Evolutionary conservation across 1,139 yeast genomes (phyloP).

Genomic region (Arxiozyma heterogenica): DNA sequence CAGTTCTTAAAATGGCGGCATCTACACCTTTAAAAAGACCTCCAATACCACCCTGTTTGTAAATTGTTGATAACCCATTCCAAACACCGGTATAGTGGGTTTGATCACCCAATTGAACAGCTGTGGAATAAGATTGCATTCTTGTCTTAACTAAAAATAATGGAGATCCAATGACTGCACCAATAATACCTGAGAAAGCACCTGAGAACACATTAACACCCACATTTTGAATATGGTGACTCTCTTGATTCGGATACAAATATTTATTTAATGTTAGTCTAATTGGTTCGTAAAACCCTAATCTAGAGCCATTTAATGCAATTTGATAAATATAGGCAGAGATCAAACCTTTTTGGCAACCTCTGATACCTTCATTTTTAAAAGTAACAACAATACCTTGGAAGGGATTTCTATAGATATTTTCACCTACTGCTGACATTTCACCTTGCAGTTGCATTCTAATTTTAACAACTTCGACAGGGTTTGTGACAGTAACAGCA

Average conservation of each 20-base stretch:
- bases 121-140: slow-evolving; percentile 79
- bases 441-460: slow-evolving; percentile 97
- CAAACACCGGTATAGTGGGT: slow-evolving; percentile 67
- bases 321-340: slow-evolving; percentile 84
- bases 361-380: slow-evolving; percentile 75
- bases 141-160: slow-evolving; percentile 86
- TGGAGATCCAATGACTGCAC: slow-evolving; percentile 87
- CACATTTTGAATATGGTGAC: slow-evolving; percentile 48
- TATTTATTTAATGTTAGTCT: slow-evolving; percentile 50
- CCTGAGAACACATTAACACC: slow-evolving; percentile 74
- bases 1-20: slow-evolving; percentile 89
- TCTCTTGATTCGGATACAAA: slow-evolving; percentile 45
- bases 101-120: slow-evolving; percentile 76
- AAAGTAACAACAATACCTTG: slow-evolving; percentile 76
- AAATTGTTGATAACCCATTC: slow-evolving; percentile 61
- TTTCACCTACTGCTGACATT: slow-evolving; percentile 47
- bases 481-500: slow-evolving; percentile 94
- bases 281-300: slow-evolving; percentile 88
- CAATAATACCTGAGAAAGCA: slow-evolving; percentile 75
- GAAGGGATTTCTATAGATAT: slow-evolving; percentile 66
- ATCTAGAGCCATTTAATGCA: slow-evolving; percentile 84
- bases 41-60: slow-evolving; percentile 56
- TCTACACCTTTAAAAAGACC: slow-evolving; percentile 89
- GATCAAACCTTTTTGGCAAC: slow-evolving; percentile 77
- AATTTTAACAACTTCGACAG: slow-evolving; percentile 87